Evolutionary conservation across 495 filamentous ascomycete genomes (phyloP), one percentile per base, ranked within the genome.

Genomic region (Staphylotrichum longicolle): DNA sequence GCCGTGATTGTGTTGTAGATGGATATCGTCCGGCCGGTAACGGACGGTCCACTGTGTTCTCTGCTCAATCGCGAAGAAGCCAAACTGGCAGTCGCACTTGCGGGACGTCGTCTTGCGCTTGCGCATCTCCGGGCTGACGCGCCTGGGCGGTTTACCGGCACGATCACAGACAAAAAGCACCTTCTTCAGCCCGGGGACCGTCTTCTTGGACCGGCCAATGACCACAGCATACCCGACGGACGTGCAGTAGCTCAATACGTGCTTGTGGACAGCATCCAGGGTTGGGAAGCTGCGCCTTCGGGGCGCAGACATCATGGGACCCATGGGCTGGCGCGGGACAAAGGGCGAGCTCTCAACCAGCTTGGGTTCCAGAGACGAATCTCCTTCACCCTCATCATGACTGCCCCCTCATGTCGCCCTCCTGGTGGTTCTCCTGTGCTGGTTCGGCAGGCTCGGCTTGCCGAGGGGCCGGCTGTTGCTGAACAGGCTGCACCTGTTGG

Each of bases 161-260:
- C 80, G 76, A 65, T 84, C 82, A 65, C 82, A 84, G 15, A 83
- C 81, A 56, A 84, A 79, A 14, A 84, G 76, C 9, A 84, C 82
- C 68, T 84, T 84, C 61, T 84, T 84, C 20, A 84, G 67, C 6
- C 82, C 82, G 4, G 78, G 78, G 5, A 82, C 76, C 33, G 81
- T 84, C 68, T 83, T 83, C 65, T 84, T 84, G 4, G 81, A 83
- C 34, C 82, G 72, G 3, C 82, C 82, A 54, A 84, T 84, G 57
- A 84, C 82, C 32, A 83, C 78, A 33, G 82, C 82, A 63, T 84
- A 84, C 45, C 82, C 82, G 39, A 83, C 80, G 5, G 81, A 81
- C 2, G 80, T 81, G 64, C 80, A 82, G 64, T 83, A 83, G 6
- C 68, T 64, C 53, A 83, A 69, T 15, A 82, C 82, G 39, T 77